A percentile compares a stretch with the other conserved stretches of the same genome.
Conservation (phyloP, 306 rosid species). For the Abrus precatorius region DNA sequence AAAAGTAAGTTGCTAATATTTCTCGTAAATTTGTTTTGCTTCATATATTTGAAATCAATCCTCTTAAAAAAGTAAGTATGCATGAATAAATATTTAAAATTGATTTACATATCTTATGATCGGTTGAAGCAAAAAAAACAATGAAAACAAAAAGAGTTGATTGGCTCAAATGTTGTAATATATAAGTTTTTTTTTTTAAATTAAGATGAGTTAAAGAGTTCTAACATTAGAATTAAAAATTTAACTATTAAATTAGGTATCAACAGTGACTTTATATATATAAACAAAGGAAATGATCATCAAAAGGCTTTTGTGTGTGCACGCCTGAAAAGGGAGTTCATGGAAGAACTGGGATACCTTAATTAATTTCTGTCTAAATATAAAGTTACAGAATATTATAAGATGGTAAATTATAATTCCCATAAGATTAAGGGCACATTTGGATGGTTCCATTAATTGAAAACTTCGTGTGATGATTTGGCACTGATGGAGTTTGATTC, state of each 20-base stretch:
- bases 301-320: slow-evolving; percentile 26
- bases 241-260: too few species aligned
- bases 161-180: neutral
- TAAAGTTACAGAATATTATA: neutral
- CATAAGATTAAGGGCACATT: slow-evolving; percentile 42
- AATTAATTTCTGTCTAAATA: slow-evolving; percentile 20
- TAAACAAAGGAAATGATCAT: slow-evolving; percentile 33
- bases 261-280: neutral
- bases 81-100: neutral
- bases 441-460: slow-evolving; percentile 36
- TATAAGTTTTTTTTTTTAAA: neutral
- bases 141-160: neutral
- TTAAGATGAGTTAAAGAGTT: neutral
- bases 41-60: slow-evolving; percentile 35
- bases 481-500: slow-evolving; percentile 37
- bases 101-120: neutral
- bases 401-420: slow-evolving; percentile 44
- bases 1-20: too few species aligned
- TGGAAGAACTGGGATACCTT: slow-evolving; percentile 34
- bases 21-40: slow-evolving; percentile 20
- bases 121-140: neutral
- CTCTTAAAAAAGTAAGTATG: neutral
- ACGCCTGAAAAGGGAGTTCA: slow-evolving; percentile 42
- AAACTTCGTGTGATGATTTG: slow-evolving; percentile 39
- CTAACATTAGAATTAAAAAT: too few species aligned